Conservation (phyloP, 2,329 filamentous ascomycete species). For the Coniochaeta sp. region DNA sequence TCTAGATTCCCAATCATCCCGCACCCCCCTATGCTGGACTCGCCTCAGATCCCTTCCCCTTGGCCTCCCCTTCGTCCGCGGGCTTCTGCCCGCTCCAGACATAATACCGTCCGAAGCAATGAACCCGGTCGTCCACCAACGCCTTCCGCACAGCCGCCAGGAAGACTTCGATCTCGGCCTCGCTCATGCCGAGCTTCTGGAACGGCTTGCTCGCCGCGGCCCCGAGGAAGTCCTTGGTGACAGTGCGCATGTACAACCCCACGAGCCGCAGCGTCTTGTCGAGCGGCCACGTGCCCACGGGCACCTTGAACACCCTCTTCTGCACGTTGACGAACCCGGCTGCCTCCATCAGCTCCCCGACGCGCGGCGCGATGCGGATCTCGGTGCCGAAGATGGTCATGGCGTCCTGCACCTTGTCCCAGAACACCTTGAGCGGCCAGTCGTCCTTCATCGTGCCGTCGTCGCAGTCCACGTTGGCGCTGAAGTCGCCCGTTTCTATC, state of each 20-base stretch:
- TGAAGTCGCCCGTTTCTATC: constrained; percentile 37
- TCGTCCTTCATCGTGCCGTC: constrained; percentile 30
- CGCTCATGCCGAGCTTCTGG: constrained; percentile 3
- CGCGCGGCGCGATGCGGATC: constrained; percentile 14
- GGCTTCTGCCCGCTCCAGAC: constrained; percentile 30
- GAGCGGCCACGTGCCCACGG: constrained; percentile 31
- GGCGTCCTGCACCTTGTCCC: constrained; percentile 9
- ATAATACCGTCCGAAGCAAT: constrained; percentile 29
- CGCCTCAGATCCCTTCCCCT: neutral
- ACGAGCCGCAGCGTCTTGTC: constrained; percentile 26
- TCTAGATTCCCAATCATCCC: neutral
- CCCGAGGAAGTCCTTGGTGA: constrained; percentile 24
- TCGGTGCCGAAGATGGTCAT: constrained; percentile 24
- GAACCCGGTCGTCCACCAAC: constrained; percentile 21
- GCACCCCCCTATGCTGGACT: too few relatives aligned
- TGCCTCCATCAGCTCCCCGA: constrained; percentile 20
- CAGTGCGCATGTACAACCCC: constrained; percentile 27
- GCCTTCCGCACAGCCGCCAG: constrained; percentile 10
- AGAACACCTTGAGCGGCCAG: constrained; percentile 22
- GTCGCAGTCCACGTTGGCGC: constrained; percentile 27
- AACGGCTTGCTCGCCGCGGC: constrained; percentile 26
- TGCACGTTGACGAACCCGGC: constrained; percentile 33
- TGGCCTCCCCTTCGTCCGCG: neutral
- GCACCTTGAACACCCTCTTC: constrained; percentile 26
- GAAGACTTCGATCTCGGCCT: constrained; percentile 7